Conservation (phyloP, 208 protist genomes). For the Balamuthia mandrillaris region DNA sequence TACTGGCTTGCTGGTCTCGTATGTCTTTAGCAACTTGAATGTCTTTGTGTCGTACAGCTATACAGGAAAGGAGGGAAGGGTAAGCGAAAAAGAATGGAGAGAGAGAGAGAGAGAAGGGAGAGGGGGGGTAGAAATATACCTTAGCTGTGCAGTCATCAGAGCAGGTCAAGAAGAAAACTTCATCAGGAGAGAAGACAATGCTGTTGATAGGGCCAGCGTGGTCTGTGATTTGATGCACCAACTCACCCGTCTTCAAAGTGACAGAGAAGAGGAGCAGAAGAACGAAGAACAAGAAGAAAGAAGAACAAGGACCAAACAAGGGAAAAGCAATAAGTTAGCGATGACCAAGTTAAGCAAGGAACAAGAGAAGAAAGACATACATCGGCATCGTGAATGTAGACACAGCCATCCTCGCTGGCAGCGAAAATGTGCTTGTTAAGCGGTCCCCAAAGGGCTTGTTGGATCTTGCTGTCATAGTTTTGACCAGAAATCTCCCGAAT, state of each 20-base stretch:
- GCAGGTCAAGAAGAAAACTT: slow-evolving; percentile 86
- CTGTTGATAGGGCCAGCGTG: slow-evolving; percentile 73
- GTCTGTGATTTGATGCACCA: slow-evolving; percentile 38
- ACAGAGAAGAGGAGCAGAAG: not conserved
- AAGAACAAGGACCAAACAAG: not conserved
- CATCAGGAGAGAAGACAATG: slow-evolving; percentile 85
- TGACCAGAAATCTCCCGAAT: slow-evolving; percentile 17
- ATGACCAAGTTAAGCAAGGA: not conserved
- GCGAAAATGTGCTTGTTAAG: slow-evolving; percentile 93
- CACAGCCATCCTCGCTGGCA: slow-evolving; percentile 82
- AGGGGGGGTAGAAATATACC: slow-evolving; percentile 39
- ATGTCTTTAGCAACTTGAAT: slow-evolving; percentile 87
- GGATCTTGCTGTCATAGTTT: slow-evolving; percentile 71
- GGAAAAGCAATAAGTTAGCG: not conserved
- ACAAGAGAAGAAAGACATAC: not conserved
- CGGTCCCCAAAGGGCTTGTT: slow-evolving; percentile 86
- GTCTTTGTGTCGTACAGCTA: slow-evolving; percentile 88
- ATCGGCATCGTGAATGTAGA: slow-evolving; percentile 82
- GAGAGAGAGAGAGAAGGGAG: not conserved
- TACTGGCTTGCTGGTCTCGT: slow-evolving; percentile 90
- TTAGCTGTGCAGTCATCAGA: slow-evolving; percentile 89
- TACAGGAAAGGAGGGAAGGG: not conserved
- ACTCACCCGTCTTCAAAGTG: slow-evolving; percentile 42
- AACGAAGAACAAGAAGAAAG: not conserved
- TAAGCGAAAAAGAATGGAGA: not conserved